A percentile compares a stretch with the other conserved stretches of the same genome.
phyloP scores from a whole-genome alignment of 108 stramenopile species.

The Stephanodiscus triporus region DNA sequence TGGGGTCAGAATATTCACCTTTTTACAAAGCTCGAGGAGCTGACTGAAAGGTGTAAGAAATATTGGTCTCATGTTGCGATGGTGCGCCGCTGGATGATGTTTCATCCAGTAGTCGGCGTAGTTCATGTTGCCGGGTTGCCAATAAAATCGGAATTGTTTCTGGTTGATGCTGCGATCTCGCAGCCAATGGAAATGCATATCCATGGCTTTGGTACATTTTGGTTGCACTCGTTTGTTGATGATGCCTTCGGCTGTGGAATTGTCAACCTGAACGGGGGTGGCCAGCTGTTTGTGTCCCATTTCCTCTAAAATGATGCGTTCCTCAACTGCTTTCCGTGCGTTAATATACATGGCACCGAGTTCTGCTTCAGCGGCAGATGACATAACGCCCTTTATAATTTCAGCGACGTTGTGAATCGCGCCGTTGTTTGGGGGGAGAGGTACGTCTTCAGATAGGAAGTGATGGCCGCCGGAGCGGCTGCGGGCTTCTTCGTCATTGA shows the following conservation, averaged over 20 bases:
- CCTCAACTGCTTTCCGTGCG: too few species aligned
- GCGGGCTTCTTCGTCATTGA: too few species aligned
- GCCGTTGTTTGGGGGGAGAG: too few species aligned
- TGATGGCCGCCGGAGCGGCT: too few species aligned
- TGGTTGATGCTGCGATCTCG: neutral
- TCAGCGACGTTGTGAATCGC: too few species aligned
- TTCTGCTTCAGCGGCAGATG: too few species aligned
- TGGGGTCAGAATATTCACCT: neutral
- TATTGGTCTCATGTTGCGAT: neutral
- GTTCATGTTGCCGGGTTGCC: too few species aligned
- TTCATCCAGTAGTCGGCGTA: conserved; percentile 4
- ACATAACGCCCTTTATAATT: too few species aligned
- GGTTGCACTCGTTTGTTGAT: neutral
- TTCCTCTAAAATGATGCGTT: neutral
- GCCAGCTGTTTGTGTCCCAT: neutral
- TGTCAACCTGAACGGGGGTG: conserved; percentile 1
- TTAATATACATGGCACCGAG: too few species aligned
- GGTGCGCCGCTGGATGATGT: neutral
- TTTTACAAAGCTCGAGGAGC: neutral
- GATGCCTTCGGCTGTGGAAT: conserved; percentile 1
- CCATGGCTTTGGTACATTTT: conserved; percentile 5
- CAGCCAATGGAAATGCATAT: conserved; percentile 5
- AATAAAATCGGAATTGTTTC: neutral
- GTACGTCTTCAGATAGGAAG: too few species aligned
- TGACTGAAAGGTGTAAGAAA: conserved; percentile 2